These are phyloP conservation scores for Colletotrichum sp. DNA, from an alignment of 2,329 filamentous ascomycete species.

Conservation along the genomic window DNA sequence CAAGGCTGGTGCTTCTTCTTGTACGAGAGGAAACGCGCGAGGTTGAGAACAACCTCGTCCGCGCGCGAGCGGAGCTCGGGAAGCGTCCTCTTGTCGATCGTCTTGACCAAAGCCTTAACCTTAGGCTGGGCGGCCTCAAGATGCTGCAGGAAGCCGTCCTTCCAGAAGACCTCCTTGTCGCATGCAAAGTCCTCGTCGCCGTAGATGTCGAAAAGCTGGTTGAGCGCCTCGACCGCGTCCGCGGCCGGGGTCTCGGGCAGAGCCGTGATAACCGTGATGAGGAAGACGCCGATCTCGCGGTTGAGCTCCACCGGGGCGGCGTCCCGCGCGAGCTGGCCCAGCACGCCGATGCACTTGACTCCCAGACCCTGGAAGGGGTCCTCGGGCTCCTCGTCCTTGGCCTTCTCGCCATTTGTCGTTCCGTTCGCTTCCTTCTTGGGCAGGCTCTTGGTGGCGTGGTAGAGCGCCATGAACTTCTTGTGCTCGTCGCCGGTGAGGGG, in stretches of 20 bases:
- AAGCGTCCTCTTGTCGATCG: conserved; percentile 63
- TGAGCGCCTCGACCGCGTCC: conserved; percentile 67
- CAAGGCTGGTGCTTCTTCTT: conserved; percentile 61
- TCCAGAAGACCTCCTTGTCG: conserved; percentile 69
- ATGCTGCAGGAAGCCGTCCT: conserved; percentile 62
- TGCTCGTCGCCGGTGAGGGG: conserved; percentile 60
- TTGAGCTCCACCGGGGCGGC: conserved; percentile 60
- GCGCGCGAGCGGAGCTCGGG: conserved; percentile 62
- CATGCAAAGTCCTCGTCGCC: conserved; percentile 62
- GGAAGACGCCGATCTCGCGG: conserved; percentile 67
- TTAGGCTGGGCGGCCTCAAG: conserved; percentile 60
- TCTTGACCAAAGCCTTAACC: conserved; percentile 61
- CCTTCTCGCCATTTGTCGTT: neutral
- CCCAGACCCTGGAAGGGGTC: conserved; percentile 68
- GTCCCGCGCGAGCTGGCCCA: conserved; percentile 65
- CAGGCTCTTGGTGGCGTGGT: conserved; percentile 59
- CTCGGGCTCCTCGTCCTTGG: conserved; percentile 31
- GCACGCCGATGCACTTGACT: conserved; percentile 70
- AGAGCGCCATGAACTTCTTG: conserved; percentile 68
- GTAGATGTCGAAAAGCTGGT: conserved; percentile 73
- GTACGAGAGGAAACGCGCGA: conserved; percentile 67
- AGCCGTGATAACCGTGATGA: conserved; percentile 58
- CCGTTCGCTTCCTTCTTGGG: conserved; percentile 8
- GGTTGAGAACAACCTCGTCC: conserved; percentile 66
- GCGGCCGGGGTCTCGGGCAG: conserved; percentile 59